Evolutionary conservation across 2,329 filamentous ascomycete genomes (phyloP).

Genomic region (Aspergillus ustus): DNA sequence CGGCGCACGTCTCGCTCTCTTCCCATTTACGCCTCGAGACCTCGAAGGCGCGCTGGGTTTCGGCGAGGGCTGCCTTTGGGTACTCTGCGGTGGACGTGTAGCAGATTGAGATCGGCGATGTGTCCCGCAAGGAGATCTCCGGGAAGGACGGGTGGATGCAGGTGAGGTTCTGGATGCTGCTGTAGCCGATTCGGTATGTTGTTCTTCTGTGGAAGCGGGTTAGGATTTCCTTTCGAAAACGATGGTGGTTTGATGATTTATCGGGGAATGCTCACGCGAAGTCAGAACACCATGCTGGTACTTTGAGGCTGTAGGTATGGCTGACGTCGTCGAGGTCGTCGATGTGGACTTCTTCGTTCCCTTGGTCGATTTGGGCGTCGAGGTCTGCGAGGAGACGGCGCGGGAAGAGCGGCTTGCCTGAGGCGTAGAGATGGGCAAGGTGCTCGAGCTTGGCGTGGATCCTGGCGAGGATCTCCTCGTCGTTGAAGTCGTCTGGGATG

Average conservation of each 20-base stretch:
- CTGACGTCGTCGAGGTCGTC: constrained; percentile 22
- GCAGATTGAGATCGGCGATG: constrained; percentile 23
- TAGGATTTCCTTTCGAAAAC: not conserved
- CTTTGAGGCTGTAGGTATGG: constrained; percentile 23
- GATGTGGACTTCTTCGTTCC: constrained; percentile 24
- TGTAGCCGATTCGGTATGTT: constrained; percentile 28
- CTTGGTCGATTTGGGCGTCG: constrained; percentile 22
- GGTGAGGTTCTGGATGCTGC: constrained; percentile 25
- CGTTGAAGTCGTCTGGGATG: constrained; percentile 1
- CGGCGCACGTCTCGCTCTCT: constrained; percentile 23
- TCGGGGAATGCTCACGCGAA: constrained; percentile 20
- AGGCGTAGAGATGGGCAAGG: constrained; percentile 25
- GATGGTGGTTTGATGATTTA: not conserved
- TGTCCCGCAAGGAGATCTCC: constrained; percentile 17
- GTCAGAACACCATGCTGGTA: constrained; percentile 23
- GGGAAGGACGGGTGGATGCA: constrained; percentile 20
- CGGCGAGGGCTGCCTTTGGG: constrained; percentile 5
- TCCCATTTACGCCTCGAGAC: constrained; percentile 23
- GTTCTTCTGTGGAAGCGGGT: constrained; percentile 7
- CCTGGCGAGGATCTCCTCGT: constrained; percentile 16
- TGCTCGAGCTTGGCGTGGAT: constrained; percentile 23
- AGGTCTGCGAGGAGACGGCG: constrained; percentile 24
- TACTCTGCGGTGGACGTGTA: constrained; percentile 17
- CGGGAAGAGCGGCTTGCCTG: constrained; percentile 30
- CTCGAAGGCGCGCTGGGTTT: constrained; percentile 18